Base-by-base conservation (phyloP, 2,329 filamentous ascomycete species). In the Ophiostoma pallidulum region DNA sequence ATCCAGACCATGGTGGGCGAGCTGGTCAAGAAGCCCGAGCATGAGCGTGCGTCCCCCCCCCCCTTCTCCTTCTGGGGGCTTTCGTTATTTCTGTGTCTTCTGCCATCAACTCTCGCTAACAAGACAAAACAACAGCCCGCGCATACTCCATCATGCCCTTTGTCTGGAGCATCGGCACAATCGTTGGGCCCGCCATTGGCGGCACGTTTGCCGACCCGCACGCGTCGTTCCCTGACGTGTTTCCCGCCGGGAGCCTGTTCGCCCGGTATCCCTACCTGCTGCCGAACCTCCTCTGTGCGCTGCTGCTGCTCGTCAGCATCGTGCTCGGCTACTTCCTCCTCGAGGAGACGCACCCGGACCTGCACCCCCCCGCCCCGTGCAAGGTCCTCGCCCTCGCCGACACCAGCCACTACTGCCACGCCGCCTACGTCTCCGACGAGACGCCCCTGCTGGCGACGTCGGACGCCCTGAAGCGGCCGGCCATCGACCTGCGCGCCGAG, bases 61-160 rank as follows among this genome's bases (percentile, higher is more conserved):
- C 10, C 8, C 22, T 20, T n/a, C 24, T 20, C 8, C 28, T 29
- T 20, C 39, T 19, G 4, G 10, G 4, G 4, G 6, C 14, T 16
- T 28, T 5, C 20, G 3, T 19, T 26, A 13, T 7, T 14, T 18
- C 7, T 13, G 7, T 16, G 3, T 29, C 3, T 14, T n/a, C 16
- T 18, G 8, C 14, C 31, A n/a, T n/a, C n/a, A n/a, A 47, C 12
- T 35, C 12, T 9, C 9, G 5, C 18, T 18, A 18, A n/a, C 12
- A 35, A 57, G n/a, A n/a, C n/a, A 59, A 45, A 59, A 53, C 16
- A 4, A 52, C 57, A 87, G 84, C 88, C 50, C 80, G 84, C 52
- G 90, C 90, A 24, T 95, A 90, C 63, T 81, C 88, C 3, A 78
- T 95, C 38, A 94, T 96, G 87, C 90, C 90, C 1, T 95, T 95